Evolutionary conservation across 768 basidiomycete species (phyloP).

Genomic region (Pulveroboletus sp.): DNA sequence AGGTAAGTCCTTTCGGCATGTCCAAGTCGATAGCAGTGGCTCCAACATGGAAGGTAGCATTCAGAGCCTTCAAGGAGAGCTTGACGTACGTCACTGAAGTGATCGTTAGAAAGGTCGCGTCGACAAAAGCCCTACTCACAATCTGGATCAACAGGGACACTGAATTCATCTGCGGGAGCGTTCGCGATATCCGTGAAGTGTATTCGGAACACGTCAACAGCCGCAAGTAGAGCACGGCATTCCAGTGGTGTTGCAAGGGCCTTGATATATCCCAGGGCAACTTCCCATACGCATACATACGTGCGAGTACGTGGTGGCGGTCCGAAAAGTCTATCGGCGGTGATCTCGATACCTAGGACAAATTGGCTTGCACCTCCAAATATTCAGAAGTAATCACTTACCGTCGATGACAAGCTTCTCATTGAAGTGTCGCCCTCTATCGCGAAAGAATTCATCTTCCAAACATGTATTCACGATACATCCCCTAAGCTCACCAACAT

Average conservation of each 20-base stretch:
- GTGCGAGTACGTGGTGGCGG: slow-evolving; percentile 78
- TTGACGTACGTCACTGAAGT: slow-evolving; percentile 79
- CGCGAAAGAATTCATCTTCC: slow-evolving; percentile 35
- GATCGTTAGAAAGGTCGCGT: slow-evolving; percentile 5
- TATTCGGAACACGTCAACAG: slow-evolving; percentile 52
- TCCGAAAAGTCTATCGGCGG: slow-evolving; percentile 84
- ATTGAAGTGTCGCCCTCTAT: slow-evolving; percentile 16
- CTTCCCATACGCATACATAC: slow-evolving; percentile 93
- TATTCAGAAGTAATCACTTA: slow-evolving; percentile 15
- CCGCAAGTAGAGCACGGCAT: slow-evolving; percentile 45
- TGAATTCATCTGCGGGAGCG: slow-evolving; percentile 68
- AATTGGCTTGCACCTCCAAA: neutral
- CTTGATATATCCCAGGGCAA: slow-evolving; percentile 63
- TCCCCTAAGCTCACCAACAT: slow-evolving; percentile 57
- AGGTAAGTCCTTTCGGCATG: slow-evolving; percentile 53
- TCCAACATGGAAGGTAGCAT: slow-evolving; percentile 52
- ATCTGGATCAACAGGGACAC: slow-evolving; percentile 67
- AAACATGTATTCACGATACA: slow-evolving; percentile 44
- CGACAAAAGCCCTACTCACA: slow-evolving; percentile 40
- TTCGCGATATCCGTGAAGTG: slow-evolving; percentile 77
- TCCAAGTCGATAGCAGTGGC: slow-evolving; percentile 50
- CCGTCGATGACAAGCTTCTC: slow-evolving; percentile 49
- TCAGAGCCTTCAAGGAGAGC: slow-evolving; percentile 48
- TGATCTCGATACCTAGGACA: slow-evolving; percentile 63
- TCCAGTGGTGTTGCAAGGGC: slow-evolving; percentile 52